These are phyloP conservation scores for Xylaria arbuscula DNA, from an alignment of 2,329 filamentous ascomycete genomes.

Conservation along the genomic window DNA sequence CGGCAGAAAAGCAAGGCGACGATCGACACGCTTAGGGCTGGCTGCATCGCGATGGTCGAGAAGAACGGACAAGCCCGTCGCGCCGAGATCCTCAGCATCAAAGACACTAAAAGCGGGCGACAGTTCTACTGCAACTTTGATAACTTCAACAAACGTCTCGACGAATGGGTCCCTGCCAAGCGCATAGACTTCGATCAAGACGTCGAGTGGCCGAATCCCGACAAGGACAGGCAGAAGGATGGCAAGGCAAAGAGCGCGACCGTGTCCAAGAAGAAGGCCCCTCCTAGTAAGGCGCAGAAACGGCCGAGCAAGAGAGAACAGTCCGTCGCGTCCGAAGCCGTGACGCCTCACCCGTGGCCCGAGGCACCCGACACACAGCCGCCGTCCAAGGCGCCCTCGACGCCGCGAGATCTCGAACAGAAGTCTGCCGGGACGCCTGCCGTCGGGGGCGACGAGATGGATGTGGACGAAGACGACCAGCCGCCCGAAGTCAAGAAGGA, in stretches of 20 bases:
- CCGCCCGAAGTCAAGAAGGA: constrained; percentile 58
- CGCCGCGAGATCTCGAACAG: constrained; percentile 58
- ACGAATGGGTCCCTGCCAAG: constrained; percentile 87
- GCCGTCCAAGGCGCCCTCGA: constrained; percentile 57
- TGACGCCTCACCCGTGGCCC: constrained; percentile 65
- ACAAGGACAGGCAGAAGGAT: constrained; percentile 83
- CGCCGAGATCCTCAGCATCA: constrained; percentile 96
- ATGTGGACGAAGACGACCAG: constrained; percentile 63
- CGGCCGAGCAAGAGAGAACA: constrained; percentile 66
- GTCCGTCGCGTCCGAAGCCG: constrained; percentile 63
- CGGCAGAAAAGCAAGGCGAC: constrained; percentile 84
- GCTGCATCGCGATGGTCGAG: constrained; percentile 70
- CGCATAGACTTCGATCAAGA: constrained; percentile 89
- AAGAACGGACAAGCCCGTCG: constrained; percentile 87
- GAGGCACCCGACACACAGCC: constrained; percentile 63
- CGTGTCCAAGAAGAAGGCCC: constrained; percentile 65
- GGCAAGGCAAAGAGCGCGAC: constrained; percentile 78
- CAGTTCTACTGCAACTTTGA: constrained; percentile 98
- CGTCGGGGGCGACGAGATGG: constrained; percentile 62
- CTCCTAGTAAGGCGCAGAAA: constrained; percentile 69
- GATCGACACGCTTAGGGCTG: constrained; percentile 76
- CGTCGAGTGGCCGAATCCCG: constrained; percentile 95
- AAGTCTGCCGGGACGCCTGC: constrained; percentile 60
- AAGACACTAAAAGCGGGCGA: constrained; percentile 86
- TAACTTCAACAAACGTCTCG: constrained; percentile 89